A percentile compares a stretch with the other conserved stretches of the same genome.
Evolutionary conservation across 2,329 filamentous ascomycete species (phyloP).

Genomic region (Arthrocladium fulminans): DNA sequence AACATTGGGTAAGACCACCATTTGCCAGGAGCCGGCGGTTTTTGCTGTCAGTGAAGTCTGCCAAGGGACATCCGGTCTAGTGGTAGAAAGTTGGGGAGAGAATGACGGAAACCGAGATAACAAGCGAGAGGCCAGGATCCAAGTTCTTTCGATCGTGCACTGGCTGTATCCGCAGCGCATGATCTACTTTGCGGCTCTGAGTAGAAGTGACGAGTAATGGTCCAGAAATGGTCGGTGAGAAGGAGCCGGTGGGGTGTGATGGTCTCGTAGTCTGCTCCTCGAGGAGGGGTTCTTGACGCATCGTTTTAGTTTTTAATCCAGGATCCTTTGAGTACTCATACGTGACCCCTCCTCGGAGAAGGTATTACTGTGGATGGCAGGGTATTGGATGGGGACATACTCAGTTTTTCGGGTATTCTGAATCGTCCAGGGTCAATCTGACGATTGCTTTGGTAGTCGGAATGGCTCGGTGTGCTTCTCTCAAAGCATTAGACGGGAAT

Average conservation of each 20-base stretch:
- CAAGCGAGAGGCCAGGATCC: constrained; percentile 3
- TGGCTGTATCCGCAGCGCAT: constrained; percentile 8
- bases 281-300: constrained; percentile 4
- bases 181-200: constrained; percentile 3
- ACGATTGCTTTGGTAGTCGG: not conserved
- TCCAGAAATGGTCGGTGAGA: not conserved
- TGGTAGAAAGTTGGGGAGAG: not conserved
- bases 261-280: not conserved
- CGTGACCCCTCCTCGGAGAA: no score
- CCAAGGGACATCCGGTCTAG: constrained; percentile 6
- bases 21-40: not conserved
- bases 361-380: no score
- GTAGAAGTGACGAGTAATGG: not conserved
- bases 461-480: not conserved
- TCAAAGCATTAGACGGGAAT: not conserved
- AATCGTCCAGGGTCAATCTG: not conserved
- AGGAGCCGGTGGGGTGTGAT: constrained; percentile 1
- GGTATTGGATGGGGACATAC: no score
- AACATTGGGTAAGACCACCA: not conserved
- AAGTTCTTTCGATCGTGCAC: not conserved
- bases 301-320: no score
- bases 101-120: constrained; percentile 6
- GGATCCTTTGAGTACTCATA: no score
- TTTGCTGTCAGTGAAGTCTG: constrained; percentile 8
- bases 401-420: no score